phyloP scores from a whole-genome alignment of 2,329 filamentous ascomycete genomes.

The Colletotrichum lindemuthianum region DNA sequence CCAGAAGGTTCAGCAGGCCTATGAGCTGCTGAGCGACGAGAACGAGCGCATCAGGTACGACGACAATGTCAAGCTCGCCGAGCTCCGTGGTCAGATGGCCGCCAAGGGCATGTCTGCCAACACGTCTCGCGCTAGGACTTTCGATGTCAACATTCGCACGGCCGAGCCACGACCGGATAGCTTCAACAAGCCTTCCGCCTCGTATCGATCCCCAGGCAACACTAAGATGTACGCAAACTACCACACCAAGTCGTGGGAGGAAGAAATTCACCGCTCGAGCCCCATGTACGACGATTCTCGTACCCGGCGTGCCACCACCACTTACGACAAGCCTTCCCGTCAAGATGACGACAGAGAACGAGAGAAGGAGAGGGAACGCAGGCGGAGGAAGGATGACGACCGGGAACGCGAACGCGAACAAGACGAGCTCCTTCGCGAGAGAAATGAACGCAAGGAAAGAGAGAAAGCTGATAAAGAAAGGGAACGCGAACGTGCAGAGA shows the following conservation, averaged over 20 bases:
- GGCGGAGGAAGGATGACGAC: constrained; percentile 34
- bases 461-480: constrained; percentile 35
- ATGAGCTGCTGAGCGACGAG: constrained; percentile 88
- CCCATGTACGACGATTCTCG: constrained; percentile 55
- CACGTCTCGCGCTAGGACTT: constrained; percentile 53
- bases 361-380: constrained; percentile 46
- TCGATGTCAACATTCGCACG: constrained; percentile 57
- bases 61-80: constrained; percentile 74
- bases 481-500: constrained; percentile 9
- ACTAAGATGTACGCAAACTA: constrained; percentile 49
- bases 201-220: constrained; percentile 42
- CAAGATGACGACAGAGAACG: constrained; percentile 54
- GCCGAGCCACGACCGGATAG: constrained; percentile 58
- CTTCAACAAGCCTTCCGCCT: constrained; percentile 47
- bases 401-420: constrained; percentile 40
- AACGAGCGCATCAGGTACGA: constrained; percentile 80
- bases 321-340: constrained; percentile 58
- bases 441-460: constrained; percentile 37
- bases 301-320: constrained; percentile 58
- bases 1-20: constrained; percentile 91
- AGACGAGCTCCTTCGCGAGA: constrained; percentile 22
- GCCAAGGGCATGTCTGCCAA: constrained; percentile 52
- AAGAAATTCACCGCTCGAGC: constrained; percentile 51
- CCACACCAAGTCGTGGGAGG: constrained; percentile 57
- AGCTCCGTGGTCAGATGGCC: constrained; percentile 66